Conservation (phyloP, 2,329 filamentous ascomycete species). For the Fusarium penzigii region DNA sequence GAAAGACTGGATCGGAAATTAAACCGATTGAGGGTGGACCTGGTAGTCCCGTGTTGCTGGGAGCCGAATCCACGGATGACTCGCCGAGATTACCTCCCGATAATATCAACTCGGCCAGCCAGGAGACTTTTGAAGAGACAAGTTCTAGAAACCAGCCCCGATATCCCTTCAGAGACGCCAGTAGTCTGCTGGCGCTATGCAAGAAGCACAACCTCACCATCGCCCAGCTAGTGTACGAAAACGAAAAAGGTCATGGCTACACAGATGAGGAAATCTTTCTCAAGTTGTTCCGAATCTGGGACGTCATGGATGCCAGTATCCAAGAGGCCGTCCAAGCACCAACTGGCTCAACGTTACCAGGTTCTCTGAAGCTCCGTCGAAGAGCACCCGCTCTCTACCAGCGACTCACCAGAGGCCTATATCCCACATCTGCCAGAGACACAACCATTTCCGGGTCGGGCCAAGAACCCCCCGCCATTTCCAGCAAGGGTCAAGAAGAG, state of each 20-base stretch:
- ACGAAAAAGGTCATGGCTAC: constrained; percentile 53
- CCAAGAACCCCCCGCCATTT: constrained; percentile 11
- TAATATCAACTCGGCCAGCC: not conserved
- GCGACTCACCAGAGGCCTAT: constrained; percentile 47
- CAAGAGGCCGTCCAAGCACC: constrained; percentile 50
- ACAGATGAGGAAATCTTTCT: constrained; percentile 49
- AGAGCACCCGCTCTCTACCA: constrained; percentile 48
- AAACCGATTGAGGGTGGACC: constrained; percentile 34
- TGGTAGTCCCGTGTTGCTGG: constrained; percentile 12
- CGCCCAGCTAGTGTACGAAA: constrained; percentile 53
- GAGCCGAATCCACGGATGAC: not conserved
- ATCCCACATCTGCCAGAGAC: constrained; percentile 33
- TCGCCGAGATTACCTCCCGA: not conserved
- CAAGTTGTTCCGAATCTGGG: constrained; percentile 51
- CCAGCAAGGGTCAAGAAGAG: constrained; percentile 8
- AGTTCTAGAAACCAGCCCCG: constrained; percentile 38
- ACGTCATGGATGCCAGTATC: constrained; percentile 54
- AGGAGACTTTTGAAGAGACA: constrained; percentile 10
- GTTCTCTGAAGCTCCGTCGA: constrained; percentile 49
- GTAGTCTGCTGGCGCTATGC: constrained; percentile 47
- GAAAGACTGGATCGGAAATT: constrained; percentile 45
- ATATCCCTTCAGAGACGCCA: constrained; percentile 49
- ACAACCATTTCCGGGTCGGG: constrained; percentile 12
- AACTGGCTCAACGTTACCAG: constrained; percentile 42
- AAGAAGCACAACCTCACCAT: constrained; percentile 53